These are phyloP conservation scores for Leccinum sublutescens DNA, from an alignment of 768 basidiomycete species.

Conservation along the genomic window DNA sequence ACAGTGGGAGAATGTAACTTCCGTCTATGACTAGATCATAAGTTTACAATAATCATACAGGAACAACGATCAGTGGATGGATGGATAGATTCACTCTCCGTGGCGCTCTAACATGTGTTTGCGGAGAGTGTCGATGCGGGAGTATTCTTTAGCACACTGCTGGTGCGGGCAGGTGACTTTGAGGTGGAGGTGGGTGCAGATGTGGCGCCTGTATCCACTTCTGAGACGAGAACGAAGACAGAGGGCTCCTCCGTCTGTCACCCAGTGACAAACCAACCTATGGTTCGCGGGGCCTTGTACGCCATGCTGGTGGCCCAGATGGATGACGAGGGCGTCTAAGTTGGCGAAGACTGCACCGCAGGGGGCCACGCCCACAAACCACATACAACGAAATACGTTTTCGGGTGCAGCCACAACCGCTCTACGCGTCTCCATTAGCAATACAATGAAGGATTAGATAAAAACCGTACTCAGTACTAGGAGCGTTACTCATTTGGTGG, in stretches of 20 bases:
- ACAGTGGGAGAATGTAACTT: no score
- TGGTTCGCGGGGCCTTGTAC: not conserved
- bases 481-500: not conserved
- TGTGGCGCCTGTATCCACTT: not conserved
- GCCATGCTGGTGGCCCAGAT: not conserved
- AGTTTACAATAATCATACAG: no score
- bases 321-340: not conserved
- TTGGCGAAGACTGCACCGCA: not conserved
- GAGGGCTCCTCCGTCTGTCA: not conserved
- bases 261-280: not conserved
- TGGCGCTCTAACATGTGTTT: no score
- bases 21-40: no score
- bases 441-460: not conserved
- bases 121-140: not conserved
- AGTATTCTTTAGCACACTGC: not conserved
- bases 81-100: no score
- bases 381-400: no score
- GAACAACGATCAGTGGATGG: no score
- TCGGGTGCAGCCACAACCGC: not conserved
- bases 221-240: not conserved
- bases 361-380: not conserved
- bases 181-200: not conserved
- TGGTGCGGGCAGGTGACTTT: not conserved
- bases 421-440: not conserved
- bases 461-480: not conserved